These are phyloP conservation scores for Sporothrix globosa DNA, from an alignment of 2,329 filamentous ascomycete genomes.

Conservation along the genomic window DNA sequence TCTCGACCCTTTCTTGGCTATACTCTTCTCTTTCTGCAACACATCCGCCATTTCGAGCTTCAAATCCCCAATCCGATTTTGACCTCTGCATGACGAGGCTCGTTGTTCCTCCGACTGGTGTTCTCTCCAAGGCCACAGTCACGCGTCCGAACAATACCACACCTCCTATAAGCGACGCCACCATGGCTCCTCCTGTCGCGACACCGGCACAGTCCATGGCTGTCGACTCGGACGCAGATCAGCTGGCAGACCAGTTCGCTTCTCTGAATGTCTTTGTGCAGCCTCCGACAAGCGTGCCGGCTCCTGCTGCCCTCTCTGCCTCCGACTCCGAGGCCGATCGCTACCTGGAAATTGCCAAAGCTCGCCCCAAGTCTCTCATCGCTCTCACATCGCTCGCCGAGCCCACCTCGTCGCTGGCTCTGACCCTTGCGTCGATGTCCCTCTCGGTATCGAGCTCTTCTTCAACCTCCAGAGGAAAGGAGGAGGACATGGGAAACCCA, in stretches of 20 bases:
- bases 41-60: background rate
- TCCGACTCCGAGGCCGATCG: background rate
- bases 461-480: background rate
- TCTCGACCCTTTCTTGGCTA: background rate
- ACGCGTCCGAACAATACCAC: background rate
- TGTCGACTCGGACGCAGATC: background rate
- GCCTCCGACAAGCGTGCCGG: background rate
- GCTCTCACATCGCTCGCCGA: conserved; percentile 4
- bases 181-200: background rate
- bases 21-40: background rate
- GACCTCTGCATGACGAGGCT: background rate
- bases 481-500: background rate
- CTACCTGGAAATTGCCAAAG: background rate
- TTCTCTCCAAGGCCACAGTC: background rate
- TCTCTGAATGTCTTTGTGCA: background rate
- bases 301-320: background rate
- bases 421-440: conserved; percentile 1
- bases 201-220: background rate
- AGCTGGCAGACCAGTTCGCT: background rate
- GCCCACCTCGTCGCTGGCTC: background rate
- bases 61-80: background rate
- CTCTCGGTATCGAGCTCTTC: background rate
- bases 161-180: background rate
- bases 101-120: background rate
- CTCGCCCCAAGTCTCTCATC: background rate